Evolutionary conservation across 1,284 basidiomycete genomes (phyloP).

Genomic region (Ceratobasidium sp.): DNA sequence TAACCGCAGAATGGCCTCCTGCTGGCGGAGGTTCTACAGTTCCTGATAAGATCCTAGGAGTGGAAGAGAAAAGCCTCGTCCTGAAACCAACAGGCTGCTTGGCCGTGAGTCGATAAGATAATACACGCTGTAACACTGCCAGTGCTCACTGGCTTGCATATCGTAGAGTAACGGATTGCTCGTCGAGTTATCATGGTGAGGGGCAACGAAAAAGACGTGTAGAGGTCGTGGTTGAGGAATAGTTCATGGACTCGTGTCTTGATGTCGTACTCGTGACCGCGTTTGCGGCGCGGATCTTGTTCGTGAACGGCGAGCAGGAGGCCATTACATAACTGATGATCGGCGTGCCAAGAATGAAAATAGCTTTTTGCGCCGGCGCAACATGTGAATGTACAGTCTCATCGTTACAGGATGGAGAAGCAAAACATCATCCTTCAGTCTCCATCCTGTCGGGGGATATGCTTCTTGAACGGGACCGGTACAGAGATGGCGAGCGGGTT

Average conservation of each 20-base stretch:
- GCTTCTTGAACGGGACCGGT: slow-evolving; percentile 54
- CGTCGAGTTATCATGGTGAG: slow-evolving; percentile 29
- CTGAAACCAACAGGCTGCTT: background rate
- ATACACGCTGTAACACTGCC: background rate
- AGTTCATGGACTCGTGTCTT: background rate
- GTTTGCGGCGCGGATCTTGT: slow-evolving; percentile 38
- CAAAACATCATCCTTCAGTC: slow-evolving; percentile 8
- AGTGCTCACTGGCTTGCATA: slow-evolving; percentile 8
- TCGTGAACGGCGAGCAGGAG: slow-evolving; percentile 20
- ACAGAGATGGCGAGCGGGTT: slow-evolving; percentile 49
- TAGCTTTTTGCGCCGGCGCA: background rate
- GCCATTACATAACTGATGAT: slow-evolving; percentile 31
- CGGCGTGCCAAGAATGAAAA: slow-evolving; percentile 12
- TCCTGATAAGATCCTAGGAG: background rate
- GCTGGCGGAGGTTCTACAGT: slow-evolving; percentile 68
- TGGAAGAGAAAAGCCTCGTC: slow-evolving; percentile 14
- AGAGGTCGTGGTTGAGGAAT: slow-evolving; percentile 12
- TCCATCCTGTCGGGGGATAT: slow-evolving; percentile 55
- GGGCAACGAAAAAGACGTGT: background rate
- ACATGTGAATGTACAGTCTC: background rate
- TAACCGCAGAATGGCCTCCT: slow-evolving; percentile 75
- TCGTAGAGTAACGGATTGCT: background rate
- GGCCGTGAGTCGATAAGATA: background rate
- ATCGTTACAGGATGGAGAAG: background rate
- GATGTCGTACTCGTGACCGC: slow-evolving; percentile 30